Evolutionary conservation across 2,329 filamentous ascomycete genomes (phyloP).

Genomic region (Alternaria viburni): DNA sequence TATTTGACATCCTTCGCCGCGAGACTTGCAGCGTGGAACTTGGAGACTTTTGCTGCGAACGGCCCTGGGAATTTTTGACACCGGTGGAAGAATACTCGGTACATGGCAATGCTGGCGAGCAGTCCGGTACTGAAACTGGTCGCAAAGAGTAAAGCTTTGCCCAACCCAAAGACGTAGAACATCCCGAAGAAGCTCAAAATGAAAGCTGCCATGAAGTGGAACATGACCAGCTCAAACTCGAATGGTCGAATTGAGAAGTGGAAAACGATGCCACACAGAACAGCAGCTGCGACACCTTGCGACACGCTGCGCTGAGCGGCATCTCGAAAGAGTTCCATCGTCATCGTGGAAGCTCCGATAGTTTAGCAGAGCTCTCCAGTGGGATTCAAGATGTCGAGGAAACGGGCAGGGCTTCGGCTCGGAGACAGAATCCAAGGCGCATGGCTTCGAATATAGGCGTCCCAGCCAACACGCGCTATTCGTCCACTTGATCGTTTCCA

Average conservation of each 20-base stretch:
- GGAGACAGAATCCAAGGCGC: background rate
- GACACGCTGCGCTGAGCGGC: background rate
- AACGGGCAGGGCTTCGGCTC: background rate
- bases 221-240: slow-evolving; percentile 36
- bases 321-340: slow-evolving; percentile 6
- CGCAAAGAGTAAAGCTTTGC: slow-evolving; percentile 6
- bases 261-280: slow-evolving; percentile 25
- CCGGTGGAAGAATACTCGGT: slow-evolving; percentile 36
- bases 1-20: slow-evolving; percentile 36
- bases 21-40: slow-evolving; percentile 36
- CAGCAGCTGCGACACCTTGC: slow-evolving; percentile 5
- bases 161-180: slow-evolving; percentile 13
- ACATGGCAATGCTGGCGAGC: slow-evolving; percentile 27
- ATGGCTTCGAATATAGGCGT: background rate
- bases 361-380: background rate
- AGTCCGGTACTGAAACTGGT: slow-evolving; percentile 20
- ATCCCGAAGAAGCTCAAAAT: slow-evolving; percentile 14
- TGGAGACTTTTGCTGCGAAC: slow-evolving; percentile 28
- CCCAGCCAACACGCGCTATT: background rate
- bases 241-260: slow-evolving; percentile 22
- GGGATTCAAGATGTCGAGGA: background rate
- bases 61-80: slow-evolving; percentile 34
- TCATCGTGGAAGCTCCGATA: background rate
- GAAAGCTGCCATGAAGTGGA: slow-evolving; percentile 26
- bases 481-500: background rate